phyloP scores from a whole-genome alignment of 331 rosid species.

The Spiraea crenata region DNA sequence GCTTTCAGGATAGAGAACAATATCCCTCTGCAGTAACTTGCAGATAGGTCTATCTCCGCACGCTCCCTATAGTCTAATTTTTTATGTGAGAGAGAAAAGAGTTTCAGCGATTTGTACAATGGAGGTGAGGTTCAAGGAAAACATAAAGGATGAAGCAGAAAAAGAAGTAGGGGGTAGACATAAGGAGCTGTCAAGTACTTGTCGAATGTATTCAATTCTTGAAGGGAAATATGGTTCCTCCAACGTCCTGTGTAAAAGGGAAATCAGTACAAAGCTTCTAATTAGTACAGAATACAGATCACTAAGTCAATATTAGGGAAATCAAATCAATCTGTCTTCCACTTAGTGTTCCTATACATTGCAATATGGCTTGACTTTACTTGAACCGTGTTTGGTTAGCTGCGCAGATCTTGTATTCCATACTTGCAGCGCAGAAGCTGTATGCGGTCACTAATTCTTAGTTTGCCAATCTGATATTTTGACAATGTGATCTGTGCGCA shows the following conservation, averaged over 20 bases:
- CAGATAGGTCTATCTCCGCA: not conserved
- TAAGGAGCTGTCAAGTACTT: slow-evolving; percentile 28
- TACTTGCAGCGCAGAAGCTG: not conserved
- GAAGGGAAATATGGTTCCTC: slow-evolving; percentile 47
- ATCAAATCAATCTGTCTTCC: too few relatives aligned
- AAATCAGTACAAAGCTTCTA: too few relatives aligned
- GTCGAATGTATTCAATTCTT: slow-evolving; percentile 43
- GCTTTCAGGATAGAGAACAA: too few relatives aligned
- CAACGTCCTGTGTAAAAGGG: slow-evolving; percentile 28
- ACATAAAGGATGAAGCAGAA: not conserved
- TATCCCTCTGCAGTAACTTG: not conserved
- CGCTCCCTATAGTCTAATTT: not conserved
- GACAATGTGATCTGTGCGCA: slow-evolving; percentile 18
- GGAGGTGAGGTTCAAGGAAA: not conserved
- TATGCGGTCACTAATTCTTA: not conserved
- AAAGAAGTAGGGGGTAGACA: not conserved
- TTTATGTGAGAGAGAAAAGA: not conserved
- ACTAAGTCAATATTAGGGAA: too few relatives aligned
- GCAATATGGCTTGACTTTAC: too few relatives aligned
- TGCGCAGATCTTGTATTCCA: not conserved
- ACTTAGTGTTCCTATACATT: too few relatives aligned
- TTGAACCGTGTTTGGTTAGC: too few relatives aligned
- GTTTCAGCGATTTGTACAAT: not conserved
- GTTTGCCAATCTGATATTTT: not conserved
- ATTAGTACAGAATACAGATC: not conserved